Evolutionary conservation across 305 asterid genomes (phyloP).

Genomic region (Solanum hybrid): DNA sequence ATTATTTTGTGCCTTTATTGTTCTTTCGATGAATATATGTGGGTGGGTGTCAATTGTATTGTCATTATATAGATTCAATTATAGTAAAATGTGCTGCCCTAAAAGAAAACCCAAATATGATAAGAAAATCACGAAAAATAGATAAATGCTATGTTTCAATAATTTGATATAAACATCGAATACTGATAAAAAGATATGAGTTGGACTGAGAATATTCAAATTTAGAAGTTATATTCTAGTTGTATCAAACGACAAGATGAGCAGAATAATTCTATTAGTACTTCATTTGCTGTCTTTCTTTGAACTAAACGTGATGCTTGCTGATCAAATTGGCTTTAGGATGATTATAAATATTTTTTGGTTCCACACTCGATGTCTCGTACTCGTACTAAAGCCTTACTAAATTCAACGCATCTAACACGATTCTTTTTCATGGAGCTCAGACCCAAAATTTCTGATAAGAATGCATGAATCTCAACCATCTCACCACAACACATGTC

Average conservation of each 20-base stretch:
- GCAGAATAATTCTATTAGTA: neutral
- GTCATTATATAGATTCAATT: neutral
- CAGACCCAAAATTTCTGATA: neutral
- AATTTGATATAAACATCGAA: neutral
- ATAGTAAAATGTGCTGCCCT: neutral
- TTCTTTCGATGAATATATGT: neutral
- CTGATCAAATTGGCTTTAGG: neutral
- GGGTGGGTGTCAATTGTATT: neutral
- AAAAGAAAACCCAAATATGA: neutral
- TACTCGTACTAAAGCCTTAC: fast-evolving
- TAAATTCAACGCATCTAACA: fast-evolving
- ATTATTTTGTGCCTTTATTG: neutral
- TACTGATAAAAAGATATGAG: neutral
- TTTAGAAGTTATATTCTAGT: neutral
- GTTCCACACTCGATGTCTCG: neutral
- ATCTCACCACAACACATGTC: neutral
- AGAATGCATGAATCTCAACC: too few relatives aligned
- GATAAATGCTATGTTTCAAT: neutral
- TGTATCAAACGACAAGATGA: neutral
- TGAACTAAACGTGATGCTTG: neutral
- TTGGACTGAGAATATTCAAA: neutral
- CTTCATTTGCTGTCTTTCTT: neutral
- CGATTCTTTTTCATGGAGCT: neutral
- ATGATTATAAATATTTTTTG: neutral
- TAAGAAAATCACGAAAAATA: neutral